Evolutionary conservation across 202 grass and related monocot species (phyloP).

Genomic region (Cymbopogon flexuosus): DNA sequence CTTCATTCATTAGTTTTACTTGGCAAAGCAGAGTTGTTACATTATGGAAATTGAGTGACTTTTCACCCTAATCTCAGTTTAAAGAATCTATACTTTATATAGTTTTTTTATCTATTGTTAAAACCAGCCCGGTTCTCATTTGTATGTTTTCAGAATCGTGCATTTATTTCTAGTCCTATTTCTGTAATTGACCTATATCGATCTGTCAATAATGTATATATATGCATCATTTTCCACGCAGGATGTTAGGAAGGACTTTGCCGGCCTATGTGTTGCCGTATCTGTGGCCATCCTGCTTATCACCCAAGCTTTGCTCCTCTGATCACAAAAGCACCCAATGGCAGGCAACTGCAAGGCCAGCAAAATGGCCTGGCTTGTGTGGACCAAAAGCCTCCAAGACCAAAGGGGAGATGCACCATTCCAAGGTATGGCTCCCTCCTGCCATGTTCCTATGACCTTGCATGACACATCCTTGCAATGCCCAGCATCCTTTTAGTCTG

Average conservation of each 20-base stretch:
- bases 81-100: not conserved
- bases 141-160: not conserved
- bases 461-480: slow-evolving; percentile 36
- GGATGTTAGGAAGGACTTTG: slow-evolving; percentile 46
- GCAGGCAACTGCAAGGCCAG: slow-evolving; percentile 23
- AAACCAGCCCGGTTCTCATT: not conserved
- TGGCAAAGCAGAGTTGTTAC: not conserved
- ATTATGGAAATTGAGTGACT: not conserved
- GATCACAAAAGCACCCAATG: slow-evolving; percentile 29
- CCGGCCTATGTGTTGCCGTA: slow-evolving; percentile 36
- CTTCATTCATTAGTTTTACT: not conserved
- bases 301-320: slow-evolving; percentile 54
- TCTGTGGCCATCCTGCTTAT: slow-evolving; percentile 50
- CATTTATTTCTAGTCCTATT: not conserved
- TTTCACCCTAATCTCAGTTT: not conserved
- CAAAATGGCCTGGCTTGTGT: slow-evolving; percentile 41
- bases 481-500: slow-evolving; percentile 1
- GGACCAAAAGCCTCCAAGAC: slow-evolving; percentile 47
- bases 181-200: not conserved
- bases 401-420: slow-evolving; percentile 47
- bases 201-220: not conserved
- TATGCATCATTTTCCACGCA: slow-evolving; percentile 6
- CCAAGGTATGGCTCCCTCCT: slow-evolving; percentile 49
- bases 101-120: not conserved
- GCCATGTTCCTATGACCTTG: slow-evolving; percentile 42